A percentile compares a stretch with the other conserved stretches of the same genome.
These are phyloP conservation scores for Pelargonium fulgidum DNA, from an alignment of 441 rosid genomes.

Conservation along the genomic window DNA sequence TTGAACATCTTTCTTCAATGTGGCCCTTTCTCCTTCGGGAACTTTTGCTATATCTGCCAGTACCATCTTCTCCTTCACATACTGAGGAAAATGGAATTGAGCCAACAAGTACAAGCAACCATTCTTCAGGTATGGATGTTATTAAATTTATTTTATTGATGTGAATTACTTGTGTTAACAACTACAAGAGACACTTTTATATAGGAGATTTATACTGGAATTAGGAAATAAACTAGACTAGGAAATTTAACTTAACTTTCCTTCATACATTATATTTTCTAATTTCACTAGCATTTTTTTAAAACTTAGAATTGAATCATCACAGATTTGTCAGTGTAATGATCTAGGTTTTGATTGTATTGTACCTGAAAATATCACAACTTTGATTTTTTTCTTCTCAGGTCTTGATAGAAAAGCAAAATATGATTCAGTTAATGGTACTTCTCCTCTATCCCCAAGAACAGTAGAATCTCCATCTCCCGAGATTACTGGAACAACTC, in stretches of 20 bases:
- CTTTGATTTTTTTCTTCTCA: conserved; percentile 27
- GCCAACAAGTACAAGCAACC: conserved; percentile 34
- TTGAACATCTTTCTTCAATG: conserved; percentile 72
- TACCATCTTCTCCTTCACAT: conserved; percentile 38
- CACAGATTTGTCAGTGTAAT: neutral
- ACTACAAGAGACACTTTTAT: too few species aligned
- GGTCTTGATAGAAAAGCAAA: conserved; percentile 32
- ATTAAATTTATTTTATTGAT: too few species aligned
- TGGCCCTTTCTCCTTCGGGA: conserved; percentile 75
- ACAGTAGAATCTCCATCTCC: conserved; percentile 33
- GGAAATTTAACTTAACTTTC: too few species aligned
- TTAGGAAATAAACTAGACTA: too few species aligned
- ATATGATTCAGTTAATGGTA: conserved; percentile 36
- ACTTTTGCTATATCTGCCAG: conserved; percentile 76
- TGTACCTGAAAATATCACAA: conserved; percentile 18
- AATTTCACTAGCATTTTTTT: too few species aligned
- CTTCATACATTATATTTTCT: too few species aligned
- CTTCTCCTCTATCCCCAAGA: conserved; percentile 31
- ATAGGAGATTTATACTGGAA: too few species aligned
- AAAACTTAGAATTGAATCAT: too few species aligned
- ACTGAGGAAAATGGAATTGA: conserved; percentile 51
- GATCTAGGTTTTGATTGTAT: conserved; percentile 10
- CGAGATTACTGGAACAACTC: conserved; percentile 29
- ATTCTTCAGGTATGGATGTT: conserved; percentile 36
- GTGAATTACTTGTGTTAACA: too few species aligned